Conservation (phyloP, 2,329 filamentous ascomycete genomes). For the Microcera coccophila region DNA sequence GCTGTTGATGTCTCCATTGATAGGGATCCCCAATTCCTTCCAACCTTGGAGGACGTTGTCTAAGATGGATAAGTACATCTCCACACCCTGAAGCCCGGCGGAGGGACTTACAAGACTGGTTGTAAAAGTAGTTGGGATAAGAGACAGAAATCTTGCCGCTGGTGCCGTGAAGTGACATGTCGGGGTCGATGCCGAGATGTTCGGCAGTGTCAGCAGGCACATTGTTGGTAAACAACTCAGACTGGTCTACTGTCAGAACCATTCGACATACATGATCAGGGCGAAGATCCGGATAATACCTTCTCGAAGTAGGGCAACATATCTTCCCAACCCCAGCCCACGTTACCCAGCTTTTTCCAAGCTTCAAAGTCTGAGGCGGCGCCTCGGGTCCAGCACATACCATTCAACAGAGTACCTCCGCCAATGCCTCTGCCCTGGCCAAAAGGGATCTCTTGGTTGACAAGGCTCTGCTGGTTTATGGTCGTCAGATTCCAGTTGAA, state of each 20-base stretch:
- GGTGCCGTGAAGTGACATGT: constrained; percentile 2
- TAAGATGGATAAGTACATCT: neutral
- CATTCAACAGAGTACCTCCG: constrained; percentile 39
- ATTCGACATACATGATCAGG: too few species aligned
- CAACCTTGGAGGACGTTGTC: constrained; percentile 8
- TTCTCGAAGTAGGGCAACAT: constrained; percentile 45
- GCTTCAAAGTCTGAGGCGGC: constrained; percentile 39
- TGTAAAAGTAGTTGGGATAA: constrained; percentile 11
- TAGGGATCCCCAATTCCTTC: constrained; percentile 10
- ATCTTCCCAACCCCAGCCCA: constrained; percentile 36
- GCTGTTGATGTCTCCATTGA: constrained; percentile 11
- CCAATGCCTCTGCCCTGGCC: constrained; percentile 34
- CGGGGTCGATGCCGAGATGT: constrained; percentile 8
- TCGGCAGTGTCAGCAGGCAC: neutral
- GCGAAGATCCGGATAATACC: too few species aligned
- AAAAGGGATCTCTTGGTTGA: constrained; percentile 23
- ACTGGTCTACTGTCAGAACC: constrained; percentile 4
- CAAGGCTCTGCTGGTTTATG: constrained; percentile 26
- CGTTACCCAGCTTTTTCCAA: constrained; percentile 44
- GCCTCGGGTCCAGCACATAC: constrained; percentile 35
- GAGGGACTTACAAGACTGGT: constrained; percentile 9
- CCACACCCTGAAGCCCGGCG: too few species aligned
- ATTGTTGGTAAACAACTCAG: constrained; percentile 10
- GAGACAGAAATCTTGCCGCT: constrained; percentile 12
- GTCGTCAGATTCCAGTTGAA: constrained; percentile 27